A percentile compares a stretch with the other conserved stretches of the same genome.
phyloP scores from a whole-genome alignment of 129 eudicot genomes.

The Rutidosis leptorrhynchoides region DNA sequence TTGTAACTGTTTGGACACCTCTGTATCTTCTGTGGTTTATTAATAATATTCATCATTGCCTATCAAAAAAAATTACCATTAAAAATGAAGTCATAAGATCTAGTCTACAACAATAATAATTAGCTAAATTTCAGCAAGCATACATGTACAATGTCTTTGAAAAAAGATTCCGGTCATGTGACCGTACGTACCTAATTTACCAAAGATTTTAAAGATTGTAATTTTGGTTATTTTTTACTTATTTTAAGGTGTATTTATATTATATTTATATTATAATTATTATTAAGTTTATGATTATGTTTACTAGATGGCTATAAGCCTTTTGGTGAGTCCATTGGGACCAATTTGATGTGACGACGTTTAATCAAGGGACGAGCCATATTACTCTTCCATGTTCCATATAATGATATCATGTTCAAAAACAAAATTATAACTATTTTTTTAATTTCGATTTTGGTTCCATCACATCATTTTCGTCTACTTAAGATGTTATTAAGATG shows the following conservation, averaged over 20 bases:
- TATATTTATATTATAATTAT: neutral
- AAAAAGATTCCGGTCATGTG: neutral
- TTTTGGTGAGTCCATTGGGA: slow-evolving; percentile 27
- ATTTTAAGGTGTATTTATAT: too few relatives aligned
- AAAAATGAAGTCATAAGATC: neutral
- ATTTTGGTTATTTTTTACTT: neutral
- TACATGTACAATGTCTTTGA: slow-evolving; percentile 10
- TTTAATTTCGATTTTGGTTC: too few relatives aligned
- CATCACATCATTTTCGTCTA: too few relatives aligned
- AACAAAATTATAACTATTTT: too few relatives aligned
- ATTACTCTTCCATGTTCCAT: neutral
- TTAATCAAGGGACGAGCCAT: slow-evolving; percentile 23
- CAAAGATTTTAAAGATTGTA: neutral
- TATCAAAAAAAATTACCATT: too few relatives aligned
- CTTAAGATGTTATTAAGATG: too few relatives aligned
- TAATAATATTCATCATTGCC: too few relatives aligned
- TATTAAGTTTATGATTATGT: neutral
- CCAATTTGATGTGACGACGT: slow-evolving; percentile 24
- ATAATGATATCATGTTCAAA: neutral
- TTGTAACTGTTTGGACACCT: too few relatives aligned
- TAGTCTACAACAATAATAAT: neutral
- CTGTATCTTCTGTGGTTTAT: too few relatives aligned
- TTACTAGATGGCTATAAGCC: neutral
- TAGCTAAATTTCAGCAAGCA: neutral
- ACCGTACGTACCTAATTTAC: slow-evolving; percentile 11